phyloP scores from a whole-genome alignment of 2,329 filamentous ascomycete genomes.

The Botryosphaeria dothidea region DNA sequence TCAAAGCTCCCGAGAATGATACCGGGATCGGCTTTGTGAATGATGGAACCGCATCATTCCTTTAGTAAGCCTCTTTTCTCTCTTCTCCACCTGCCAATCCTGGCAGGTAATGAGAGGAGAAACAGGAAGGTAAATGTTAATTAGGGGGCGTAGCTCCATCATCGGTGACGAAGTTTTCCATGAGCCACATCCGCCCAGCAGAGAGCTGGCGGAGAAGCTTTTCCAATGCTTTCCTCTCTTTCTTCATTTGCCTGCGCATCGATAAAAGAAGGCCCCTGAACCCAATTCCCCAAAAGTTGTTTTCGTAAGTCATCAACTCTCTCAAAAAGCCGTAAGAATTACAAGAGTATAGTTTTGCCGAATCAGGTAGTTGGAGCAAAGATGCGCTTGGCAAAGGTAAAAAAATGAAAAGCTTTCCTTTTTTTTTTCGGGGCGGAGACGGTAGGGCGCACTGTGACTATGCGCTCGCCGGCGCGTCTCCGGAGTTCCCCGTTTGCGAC shows the following conservation, averaged over 20 bases:
- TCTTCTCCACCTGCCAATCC: not conserved
- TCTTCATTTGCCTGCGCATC: not conserved
- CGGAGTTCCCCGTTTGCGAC: not conserved
- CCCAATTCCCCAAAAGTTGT: not conserved
- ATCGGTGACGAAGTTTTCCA: not conserved
- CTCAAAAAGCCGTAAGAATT: conserved; percentile 5
- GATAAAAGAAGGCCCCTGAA: not conserved
- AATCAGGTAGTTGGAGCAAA: not conserved
- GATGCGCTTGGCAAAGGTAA: not conserved
- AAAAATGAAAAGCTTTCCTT: not conserved
- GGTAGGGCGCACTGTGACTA: conserved; percentile 11
- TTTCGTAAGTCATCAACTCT: conserved; percentile 5
- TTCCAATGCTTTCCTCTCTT: not conserved
- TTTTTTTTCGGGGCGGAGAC: not conserved
- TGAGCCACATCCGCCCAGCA: conserved; percentile 6
- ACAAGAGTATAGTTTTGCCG: not conserved
- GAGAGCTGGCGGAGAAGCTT: not conserved
- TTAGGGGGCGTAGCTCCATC: not conserved
- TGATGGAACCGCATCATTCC: not conserved
- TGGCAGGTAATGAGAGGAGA: not conserved
- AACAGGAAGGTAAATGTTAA: not conserved
- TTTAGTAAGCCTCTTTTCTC: not conserved
- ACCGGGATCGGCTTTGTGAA: not conserved
- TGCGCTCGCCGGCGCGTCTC: conserved; percentile 1
- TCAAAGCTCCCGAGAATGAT: not conserved